These are phyloP conservation scores for Barnettozyma wickerhamii DNA, from an alignment of 805 yeast species.

Conservation along the genomic window DNA sequence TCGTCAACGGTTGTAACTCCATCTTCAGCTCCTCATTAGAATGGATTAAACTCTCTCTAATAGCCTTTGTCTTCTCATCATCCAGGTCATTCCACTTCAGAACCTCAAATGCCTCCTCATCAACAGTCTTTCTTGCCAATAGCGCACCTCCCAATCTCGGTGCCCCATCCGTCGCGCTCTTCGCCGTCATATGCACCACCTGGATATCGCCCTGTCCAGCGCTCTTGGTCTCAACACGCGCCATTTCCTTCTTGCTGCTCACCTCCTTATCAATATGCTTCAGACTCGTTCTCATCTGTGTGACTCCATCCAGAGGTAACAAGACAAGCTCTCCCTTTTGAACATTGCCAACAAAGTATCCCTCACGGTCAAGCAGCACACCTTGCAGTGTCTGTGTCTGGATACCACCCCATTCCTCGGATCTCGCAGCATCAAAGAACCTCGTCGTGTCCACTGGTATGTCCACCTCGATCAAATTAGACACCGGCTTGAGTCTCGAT, in stretches of 20 bases:
- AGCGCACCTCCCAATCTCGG: conserved; percentile 70
- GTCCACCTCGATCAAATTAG: conserved; percentile 68
- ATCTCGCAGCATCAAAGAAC: conserved; percentile 63
- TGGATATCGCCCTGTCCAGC: conserved; percentile 36
- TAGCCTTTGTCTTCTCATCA: conserved; percentile 26
- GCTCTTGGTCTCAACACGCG: conserved; percentile 34
- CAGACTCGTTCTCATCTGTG: conserved; percentile 81
- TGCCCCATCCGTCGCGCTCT: conserved; percentile 50
- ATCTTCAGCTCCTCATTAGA: conserved; percentile 17
- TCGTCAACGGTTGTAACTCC: conserved; percentile 21
- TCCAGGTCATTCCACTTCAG: conserved; percentile 44
- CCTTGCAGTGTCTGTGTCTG: conserved; percentile 66
- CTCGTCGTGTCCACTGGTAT: conserved; percentile 65
- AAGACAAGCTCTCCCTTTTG: conserved; percentile 52
- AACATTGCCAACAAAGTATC: conserved; percentile 45
- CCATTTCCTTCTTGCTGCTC: conserved; percentile 40
- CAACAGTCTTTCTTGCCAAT: conserved; percentile 55
- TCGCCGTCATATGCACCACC: conserved; percentile 75
- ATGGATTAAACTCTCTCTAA: conserved; percentile 23
- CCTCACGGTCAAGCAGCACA: conserved; percentile 51
- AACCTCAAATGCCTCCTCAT: conserved; percentile 48
- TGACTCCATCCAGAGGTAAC: conserved; percentile 58
- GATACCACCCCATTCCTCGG: conserved; percentile 61
- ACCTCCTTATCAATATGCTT: conserved; percentile 64
- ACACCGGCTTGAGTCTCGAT: conserved; percentile 53